phyloP scores from a whole-genome alignment of 2,329 filamentous ascomycete genomes.

The Hirsutella thompsonii region DNA sequence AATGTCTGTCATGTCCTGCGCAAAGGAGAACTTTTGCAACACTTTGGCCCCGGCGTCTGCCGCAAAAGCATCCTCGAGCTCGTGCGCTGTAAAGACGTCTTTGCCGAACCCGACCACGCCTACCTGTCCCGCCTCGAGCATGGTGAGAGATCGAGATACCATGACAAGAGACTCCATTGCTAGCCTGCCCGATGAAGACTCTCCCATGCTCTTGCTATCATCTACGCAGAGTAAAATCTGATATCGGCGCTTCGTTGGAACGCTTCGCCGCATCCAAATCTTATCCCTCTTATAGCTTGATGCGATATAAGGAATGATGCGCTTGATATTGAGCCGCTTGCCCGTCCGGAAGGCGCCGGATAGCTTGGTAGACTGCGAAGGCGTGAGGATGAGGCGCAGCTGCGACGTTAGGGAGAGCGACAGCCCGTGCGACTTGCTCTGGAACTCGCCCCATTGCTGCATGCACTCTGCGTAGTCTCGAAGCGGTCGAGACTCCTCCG shows the following conservation, averaged over 20 bases:
- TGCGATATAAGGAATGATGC: constrained; percentile 98
- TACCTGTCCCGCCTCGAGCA: constrained; percentile 93
- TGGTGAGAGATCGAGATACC: constrained; percentile 72
- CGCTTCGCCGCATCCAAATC: constrained; percentile 94
- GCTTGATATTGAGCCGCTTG: constrained; percentile 97
- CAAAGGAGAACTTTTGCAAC: constrained; percentile 73
- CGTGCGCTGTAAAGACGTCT: constrained; percentile 72
- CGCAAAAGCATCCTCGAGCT: constrained; percentile 70
- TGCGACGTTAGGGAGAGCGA: constrained; percentile 87
- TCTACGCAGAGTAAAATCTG: constrained; percentile 97
- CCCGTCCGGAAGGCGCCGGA: constrained; percentile 94
- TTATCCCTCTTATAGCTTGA: constrained; percentile 98
- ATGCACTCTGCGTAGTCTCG: constrained; percentile 45
- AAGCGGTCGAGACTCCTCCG: constrained; percentile 27
- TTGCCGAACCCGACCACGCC: constrained; percentile 82
- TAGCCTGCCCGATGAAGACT: constrained; percentile 59
- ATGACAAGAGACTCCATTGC: constrained; percentile 92
- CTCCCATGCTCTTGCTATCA: constrained; percentile 88
- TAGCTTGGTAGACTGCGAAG: constrained; percentile 90
- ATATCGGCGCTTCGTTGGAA: constrained; percentile 88
- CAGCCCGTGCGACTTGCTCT: constrained; percentile 70
- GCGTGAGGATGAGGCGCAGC: constrained; percentile 85
- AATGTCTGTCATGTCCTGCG: constrained; percentile 78
- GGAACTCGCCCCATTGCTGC: constrained; percentile 73
- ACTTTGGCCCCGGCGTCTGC: constrained; percentile 66